Evolutionary conservation across 257 asterid genomes (phyloP).

Genomic region (Gardenia jasminoides): DNA sequence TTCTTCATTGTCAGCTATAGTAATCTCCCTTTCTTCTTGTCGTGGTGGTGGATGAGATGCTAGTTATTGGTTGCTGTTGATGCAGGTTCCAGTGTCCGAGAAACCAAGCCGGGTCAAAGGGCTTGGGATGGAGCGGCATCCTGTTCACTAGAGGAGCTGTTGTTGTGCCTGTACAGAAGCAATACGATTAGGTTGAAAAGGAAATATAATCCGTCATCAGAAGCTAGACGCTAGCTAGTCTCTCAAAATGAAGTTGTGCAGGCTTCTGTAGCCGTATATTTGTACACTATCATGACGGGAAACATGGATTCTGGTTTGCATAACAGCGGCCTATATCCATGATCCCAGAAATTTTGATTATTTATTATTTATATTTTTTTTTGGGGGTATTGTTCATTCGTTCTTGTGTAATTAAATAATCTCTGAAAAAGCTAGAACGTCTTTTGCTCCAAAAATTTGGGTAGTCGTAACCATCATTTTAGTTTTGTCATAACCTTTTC

Average conservation of each 20-base stretch:
- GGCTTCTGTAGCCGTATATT: slow-evolving; percentile 2
- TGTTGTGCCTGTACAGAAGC: not conserved
- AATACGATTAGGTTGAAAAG: not conserved
- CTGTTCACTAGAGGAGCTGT: not conserved
- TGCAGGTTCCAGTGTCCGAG: not conserved
- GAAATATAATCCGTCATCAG: no score
- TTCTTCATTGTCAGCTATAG: not conserved
- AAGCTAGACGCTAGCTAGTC: not conserved
- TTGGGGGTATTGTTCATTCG: not conserved
- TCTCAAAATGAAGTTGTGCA: not conserved
- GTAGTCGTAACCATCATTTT: not conserved
- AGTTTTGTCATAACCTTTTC: not conserved
- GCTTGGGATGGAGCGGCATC: no score
- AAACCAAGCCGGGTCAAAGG: no score
- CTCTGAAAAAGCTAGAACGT: not conserved
- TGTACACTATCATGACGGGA: slow-evolving; percentile 7
- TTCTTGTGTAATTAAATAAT: not conserved
- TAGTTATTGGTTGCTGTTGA: not conserved
- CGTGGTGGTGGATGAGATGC: no score
- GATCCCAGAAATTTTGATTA: slow-evolving; percentile 2
- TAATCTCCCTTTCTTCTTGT: not conserved
- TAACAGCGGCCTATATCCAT: not conserved
- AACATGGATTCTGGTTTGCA: not conserved
- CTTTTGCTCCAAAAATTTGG: not conserved
- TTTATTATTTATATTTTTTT: no score